Evolutionary conservation across 352 stramenopile genomes (phyloP).

Genomic region (Globisporangium paroecandrum): DNA sequence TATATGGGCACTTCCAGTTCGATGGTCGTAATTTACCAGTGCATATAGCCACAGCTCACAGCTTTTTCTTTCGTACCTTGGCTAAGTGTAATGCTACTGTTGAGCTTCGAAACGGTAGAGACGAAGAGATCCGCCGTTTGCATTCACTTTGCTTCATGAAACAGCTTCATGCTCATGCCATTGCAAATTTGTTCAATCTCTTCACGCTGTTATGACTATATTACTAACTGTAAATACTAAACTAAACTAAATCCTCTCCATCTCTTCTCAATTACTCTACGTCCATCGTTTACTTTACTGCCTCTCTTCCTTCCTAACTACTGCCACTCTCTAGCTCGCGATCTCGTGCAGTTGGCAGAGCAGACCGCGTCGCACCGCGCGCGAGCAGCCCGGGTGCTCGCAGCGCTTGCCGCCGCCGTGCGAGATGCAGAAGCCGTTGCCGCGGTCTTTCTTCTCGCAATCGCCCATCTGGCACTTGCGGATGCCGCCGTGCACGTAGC

Average conservation of each 20-base stretch:
- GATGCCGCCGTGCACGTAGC: conserved; percentile 83
- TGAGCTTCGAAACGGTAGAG: not conserved
- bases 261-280: not conserved
- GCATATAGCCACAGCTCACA: not conserved
- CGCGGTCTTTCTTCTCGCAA: conserved; percentile 86
- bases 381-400: conserved; percentile 22
- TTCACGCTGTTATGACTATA: not conserved
- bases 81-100: not conserved
- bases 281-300: not conserved
- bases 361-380: conserved; percentile 27
- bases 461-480: conserved; percentile 66
- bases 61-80: not conserved
- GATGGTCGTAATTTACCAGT: not conserved
- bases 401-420: conserved; percentile 40
- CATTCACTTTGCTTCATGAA: not conserved
- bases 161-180: not conserved
- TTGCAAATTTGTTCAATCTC: not conserved
- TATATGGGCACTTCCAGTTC: not conserved
- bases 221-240: not conserved
- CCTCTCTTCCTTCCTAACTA: not conserved
- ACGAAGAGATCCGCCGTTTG: not conserved
- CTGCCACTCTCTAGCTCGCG: not conserved
- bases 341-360: conserved; percentile 29
- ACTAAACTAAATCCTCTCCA: not conserved
- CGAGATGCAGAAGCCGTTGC: conserved; percentile 54